These are phyloP conservation scores for Periglandula ipomoeae DNA, from an alignment of 2,329 filamentous ascomycete species.

Conservation along the genomic window DNA sequence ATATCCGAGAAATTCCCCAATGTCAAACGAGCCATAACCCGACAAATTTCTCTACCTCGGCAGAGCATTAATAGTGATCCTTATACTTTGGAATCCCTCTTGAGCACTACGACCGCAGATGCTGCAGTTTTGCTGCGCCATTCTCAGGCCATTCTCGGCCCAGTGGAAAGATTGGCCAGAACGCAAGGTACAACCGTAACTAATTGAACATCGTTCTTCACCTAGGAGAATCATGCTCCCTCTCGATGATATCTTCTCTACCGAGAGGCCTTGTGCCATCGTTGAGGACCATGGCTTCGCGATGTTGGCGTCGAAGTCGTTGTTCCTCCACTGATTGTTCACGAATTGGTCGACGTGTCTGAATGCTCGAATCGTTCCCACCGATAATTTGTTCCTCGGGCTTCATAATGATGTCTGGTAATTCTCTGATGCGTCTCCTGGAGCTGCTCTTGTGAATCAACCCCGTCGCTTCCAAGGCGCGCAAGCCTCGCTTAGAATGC, in stretches of 20 bases:
- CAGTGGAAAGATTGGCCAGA: not conserved
- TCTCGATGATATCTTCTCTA: conserved; percentile 70
- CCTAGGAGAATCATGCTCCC: conserved; percentile 36
- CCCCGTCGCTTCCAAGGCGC: conserved; percentile 40
- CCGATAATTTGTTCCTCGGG: conserved; percentile 18
- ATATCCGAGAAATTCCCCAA: no score
- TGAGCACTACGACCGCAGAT: no score
- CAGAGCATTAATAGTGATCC: no score
- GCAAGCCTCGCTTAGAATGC: conserved; percentile 40
- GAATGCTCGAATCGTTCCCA: conserved; percentile 17
- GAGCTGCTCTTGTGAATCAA: conserved; percentile 30
- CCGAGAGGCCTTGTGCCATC: conserved; percentile 70
- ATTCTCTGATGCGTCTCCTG: conserved; percentile 18
- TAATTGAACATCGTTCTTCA: conserved; percentile 4
- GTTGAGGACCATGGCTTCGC: conserved; percentile 86
- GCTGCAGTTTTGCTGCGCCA: no score
- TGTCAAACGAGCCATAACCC: no score
- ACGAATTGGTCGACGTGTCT: conserved; percentile 22
- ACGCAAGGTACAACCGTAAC: not conserved
- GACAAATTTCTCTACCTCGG: no score
- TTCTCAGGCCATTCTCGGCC: not conserved
- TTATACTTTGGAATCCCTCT: no score
- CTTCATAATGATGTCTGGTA: conserved; percentile 25
- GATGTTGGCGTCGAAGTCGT: conserved; percentile 61
- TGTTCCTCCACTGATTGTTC: conserved; percentile 59